Base-by-base conservation (phyloP, 306 rosid genomes). In the Trifolium repens region DNA sequence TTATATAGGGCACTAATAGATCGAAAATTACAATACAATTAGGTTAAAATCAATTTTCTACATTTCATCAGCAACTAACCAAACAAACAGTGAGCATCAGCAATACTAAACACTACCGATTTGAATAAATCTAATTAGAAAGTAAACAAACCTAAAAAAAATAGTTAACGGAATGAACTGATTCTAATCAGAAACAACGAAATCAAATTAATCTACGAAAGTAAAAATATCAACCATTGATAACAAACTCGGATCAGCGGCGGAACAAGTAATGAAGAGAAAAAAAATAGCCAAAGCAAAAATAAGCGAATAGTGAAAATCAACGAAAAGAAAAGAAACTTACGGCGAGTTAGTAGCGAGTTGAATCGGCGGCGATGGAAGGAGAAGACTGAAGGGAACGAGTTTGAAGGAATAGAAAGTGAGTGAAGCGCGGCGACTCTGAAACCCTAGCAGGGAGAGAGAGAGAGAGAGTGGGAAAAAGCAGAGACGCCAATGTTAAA, bases 371-470 rank as follows among this genome's bases (percentile, higher is more conserved):
- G 82, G 79, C 39, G 39, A 2, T 42, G n/a, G 16, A 14, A 27
- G n/a, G 13, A 61, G 5, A 30, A 30, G 34, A 30, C 0, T 30
- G 34, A 30, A 32, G 35, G 46, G 30, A 24, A 11, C 70, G 46
- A 79, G 79, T 74, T 55, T 72, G 80, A 32, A 67, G 4, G 17
- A 11, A 8, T 39, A 55, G 30, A 14, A 60, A 53, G 53, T 43
- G 42, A 66, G 14, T 42, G 82, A 47, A 71, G 83, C 81, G 91
- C 89, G 90, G 90, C 91, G 82, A 88, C 82, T 86, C 85, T 75
- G 92, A 85, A 91, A 91, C 96, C 96, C 96, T 91, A 91, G 93
- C 84, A 88, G 91, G 80, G 96, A 8, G 42, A 39, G 42, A 7
- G 42, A 39, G 42, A 61, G 86, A 55, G 93, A 85, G 96, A 60